A percentile compares a stretch with the other conserved stretches of the same genome.
Conservation (phyloP, 2,329 filamentous ascomycete genomes). For the Pezicula radicicola region DNA sequence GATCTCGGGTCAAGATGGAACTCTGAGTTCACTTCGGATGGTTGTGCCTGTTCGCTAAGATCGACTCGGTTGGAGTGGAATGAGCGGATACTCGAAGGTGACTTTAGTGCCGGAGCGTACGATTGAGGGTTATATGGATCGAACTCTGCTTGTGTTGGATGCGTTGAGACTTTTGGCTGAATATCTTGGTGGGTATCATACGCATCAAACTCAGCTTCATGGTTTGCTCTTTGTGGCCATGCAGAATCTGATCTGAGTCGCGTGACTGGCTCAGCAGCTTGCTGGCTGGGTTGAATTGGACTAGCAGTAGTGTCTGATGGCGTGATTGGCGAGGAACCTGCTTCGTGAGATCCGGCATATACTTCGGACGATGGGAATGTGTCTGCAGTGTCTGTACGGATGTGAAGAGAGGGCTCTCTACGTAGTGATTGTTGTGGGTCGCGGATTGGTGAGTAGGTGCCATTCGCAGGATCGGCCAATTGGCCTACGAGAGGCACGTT, state of each 20-base stretch:
- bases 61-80: conserved; percentile 9
- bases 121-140: conserved; percentile 15
- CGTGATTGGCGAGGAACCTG: conserved; percentile 9
- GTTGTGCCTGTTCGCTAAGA: background rate
- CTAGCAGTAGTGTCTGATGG: conserved; percentile 14
- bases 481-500: conserved; percentile 2
- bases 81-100: conserved; percentile 6
- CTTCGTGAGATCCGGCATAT: conserved; percentile 17
- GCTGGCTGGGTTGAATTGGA: conserved; percentile 6
- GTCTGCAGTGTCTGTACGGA: conserved; percentile 20
- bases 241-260: conserved; percentile 12
- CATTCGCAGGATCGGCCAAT: background rate
- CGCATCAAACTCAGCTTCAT: background rate
- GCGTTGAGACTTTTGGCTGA: conserved; percentile 6
- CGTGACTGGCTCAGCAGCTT: conserved; percentile 7
- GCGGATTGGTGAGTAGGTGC: background rate
- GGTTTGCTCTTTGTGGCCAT: background rate
- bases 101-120: conserved; percentile 5
- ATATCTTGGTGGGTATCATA: conserved; percentile 8
- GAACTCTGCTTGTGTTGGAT: conserved; percentile 13
- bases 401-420: conserved; percentile 4
- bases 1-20: background rate
- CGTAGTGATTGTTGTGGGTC: background rate
- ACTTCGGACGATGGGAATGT: conserved; percentile 21
- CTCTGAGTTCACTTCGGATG: background rate